phyloP scores from a whole-genome alignment of 1,284 basidiomycete genomes.

The Cystobasidiaceae sp. region DNA sequence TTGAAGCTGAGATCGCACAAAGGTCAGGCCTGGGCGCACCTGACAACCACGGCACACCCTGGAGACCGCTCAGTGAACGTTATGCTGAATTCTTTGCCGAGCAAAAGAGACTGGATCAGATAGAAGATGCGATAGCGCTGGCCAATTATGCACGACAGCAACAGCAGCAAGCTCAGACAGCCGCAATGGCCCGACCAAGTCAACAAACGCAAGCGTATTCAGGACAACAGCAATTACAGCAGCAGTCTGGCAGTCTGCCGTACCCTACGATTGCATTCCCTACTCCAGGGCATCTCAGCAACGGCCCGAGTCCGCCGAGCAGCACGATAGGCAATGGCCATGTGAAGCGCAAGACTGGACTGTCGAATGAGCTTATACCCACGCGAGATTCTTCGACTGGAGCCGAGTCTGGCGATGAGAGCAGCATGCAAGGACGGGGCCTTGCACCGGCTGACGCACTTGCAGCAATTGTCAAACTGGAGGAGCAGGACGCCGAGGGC shows the following conservation, averaged over 20 bases:
- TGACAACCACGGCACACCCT: constrained; percentile 43
- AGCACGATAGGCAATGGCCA: background rate
- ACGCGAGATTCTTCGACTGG: background rate
- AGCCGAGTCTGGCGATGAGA: background rate
- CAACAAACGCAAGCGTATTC: too few relatives aligned
- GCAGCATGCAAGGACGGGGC: background rate
- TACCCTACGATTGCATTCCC: too few relatives aligned
- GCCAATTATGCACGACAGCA: background rate
- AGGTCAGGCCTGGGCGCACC: constrained; percentile 35
- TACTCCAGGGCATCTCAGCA: too few relatives aligned
- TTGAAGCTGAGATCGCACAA: constrained; percentile 58
- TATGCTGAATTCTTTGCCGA: constrained; percentile 72
- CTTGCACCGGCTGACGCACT: background rate
- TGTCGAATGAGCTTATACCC: constrained; percentile 18
- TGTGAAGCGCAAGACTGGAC: constrained; percentile 8
- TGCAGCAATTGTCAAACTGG: constrained; percentile 8
- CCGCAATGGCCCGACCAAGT: background rate
- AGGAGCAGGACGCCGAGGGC: constrained; percentile 57
- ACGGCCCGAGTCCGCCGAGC: background rate
- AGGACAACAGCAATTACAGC: too few relatives aligned
- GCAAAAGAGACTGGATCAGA: constrained; percentile 62
- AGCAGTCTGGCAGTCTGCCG: too few relatives aligned
- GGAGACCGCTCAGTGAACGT: constrained; percentile 70
- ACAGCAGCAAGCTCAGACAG: background rate
- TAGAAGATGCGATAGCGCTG: constrained; percentile 19